These are phyloP conservation scores for Barbarea vulgaris DNA, from an alignment of 345 rosid genomes.

Conservation along the genomic window DNA sequence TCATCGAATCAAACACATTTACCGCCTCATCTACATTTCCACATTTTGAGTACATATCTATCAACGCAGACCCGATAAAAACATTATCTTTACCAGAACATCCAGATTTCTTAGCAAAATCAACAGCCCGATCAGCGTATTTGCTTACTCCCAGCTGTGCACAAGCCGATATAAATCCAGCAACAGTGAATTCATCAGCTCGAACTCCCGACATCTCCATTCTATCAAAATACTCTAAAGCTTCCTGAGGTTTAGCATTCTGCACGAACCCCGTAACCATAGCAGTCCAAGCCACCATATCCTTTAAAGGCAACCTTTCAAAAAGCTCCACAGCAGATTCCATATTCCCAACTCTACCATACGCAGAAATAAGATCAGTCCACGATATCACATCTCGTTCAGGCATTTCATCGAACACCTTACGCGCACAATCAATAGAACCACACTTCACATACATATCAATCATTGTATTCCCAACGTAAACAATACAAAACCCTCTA, in stretches of 20 bases:
- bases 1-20: constrained; percentile 57
- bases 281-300: constrained; percentile 73
- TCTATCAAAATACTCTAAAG: constrained; percentile 55
- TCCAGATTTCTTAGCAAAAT: constrained; percentile 48
- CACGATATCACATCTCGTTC: constrained; percentile 62
- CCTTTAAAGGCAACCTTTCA: constrained; percentile 54
- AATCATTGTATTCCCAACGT: constrained; percentile 65
- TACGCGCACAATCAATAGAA: constrained; percentile 53
- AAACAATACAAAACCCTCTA: constrained; percentile 62
- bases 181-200: constrained; percentile 58
- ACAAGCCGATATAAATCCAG: constrained; percentile 77
- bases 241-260: constrained; percentile 77
- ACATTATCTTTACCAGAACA: constrained; percentile 46
- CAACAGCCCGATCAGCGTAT: constrained; percentile 53
- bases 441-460: constrained; percentile 65
- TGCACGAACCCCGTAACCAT: constrained; percentile 76
- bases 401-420: constrained; percentile 78
- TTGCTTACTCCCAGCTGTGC: constrained; percentile 70
- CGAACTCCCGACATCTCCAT: constrained; percentile 59
- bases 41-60: constrained; percentile 87
- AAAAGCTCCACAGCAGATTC: constrained; percentile 54
- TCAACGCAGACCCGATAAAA: constrained; percentile 72
- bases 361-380: constrained; percentile 67
- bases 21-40: constrained; percentile 69
- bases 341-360: constrained; percentile 59